Percentiles rank a stretch among this genome's conserved stretches.
These are phyloP conservation scores for Alternaria burnsii DNA, from an alignment of 2,329 filamentous ascomycete genomes.

Conservation along the genomic window DNA sequence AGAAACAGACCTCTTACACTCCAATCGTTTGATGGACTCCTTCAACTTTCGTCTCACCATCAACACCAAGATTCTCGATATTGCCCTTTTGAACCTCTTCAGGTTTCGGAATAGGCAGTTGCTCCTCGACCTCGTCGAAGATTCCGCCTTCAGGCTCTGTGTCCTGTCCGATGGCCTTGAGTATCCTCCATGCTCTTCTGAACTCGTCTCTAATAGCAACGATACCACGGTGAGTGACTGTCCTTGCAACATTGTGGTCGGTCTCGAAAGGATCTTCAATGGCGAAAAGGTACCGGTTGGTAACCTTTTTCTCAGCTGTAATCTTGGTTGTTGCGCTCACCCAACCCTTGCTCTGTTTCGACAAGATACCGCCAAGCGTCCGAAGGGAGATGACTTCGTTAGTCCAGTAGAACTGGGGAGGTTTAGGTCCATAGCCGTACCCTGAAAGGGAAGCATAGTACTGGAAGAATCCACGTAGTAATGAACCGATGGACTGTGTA, in stretches of 20 bases:
- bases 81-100: background rate
- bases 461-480: conserved; percentile 86
- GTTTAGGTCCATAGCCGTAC: conserved; percentile 31
- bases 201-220: conserved; percentile 86
- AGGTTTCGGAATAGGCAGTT: conserved; percentile 14
- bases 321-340: conserved; percentile 77
- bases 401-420: conserved; percentile 79
- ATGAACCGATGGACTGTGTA: conserved; percentile 70
- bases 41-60: background rate
- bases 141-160: conserved; percentile 43
- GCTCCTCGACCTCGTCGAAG: conserved; percentile 47
- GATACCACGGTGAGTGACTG: conserved; percentile 83
- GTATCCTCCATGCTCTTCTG: conserved; percentile 76
- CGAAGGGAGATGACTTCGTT: conserved; percentile 81
- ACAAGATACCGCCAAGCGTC: conserved; percentile 72
- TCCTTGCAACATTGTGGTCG: conserved; percentile 87
- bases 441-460: conserved; percentile 74
- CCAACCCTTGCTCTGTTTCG: conserved; percentile 85
- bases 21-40: background rate
- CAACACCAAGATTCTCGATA: background rate
- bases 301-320: conserved; percentile 72
- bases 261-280: conserved; percentile 93
- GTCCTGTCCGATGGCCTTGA: conserved; percentile 38
- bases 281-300: conserved; percentile 83
- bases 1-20: background rate